These are phyloP conservation scores for Cubamyces sp. DNA, from an alignment of 768 basidiomycete genomes.

Conservation along the genomic window DNA sequence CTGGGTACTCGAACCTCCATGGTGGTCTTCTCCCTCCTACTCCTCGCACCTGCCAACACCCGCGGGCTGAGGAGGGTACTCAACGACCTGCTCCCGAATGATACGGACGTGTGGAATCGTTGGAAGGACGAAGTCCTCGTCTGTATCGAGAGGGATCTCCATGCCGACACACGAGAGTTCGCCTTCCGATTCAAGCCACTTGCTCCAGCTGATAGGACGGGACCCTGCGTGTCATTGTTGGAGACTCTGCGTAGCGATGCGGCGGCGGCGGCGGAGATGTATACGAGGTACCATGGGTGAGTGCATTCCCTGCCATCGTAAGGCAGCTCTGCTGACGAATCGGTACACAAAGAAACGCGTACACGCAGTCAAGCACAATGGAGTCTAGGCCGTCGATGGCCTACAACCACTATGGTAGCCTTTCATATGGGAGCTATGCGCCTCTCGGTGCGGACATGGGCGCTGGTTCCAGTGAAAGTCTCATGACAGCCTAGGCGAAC, in stretches of 20 bases:
- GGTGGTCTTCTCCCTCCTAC: slow-evolving; percentile 3
- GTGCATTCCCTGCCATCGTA: not conserved
- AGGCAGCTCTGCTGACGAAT: no score
- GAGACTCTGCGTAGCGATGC: not conserved
- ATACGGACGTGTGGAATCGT: slow-evolving; percentile 4
- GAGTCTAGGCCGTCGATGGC: no score
- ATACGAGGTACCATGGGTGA: not conserved
- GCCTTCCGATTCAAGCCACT: not conserved
- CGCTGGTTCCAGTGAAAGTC: no score
- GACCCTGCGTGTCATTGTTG: not conserved
- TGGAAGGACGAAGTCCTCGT: slow-evolving; percentile 1
- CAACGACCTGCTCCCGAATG: slow-evolving; percentile 14
- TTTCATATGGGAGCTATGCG: no score
- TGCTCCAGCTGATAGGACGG: no score
- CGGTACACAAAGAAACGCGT: not conserved
- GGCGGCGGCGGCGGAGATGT: not conserved
- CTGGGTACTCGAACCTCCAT: slow-evolving; percentile 9
- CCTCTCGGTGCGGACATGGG: no score
- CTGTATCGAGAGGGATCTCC: not conserved
- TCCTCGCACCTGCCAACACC: slow-evolving; percentile 1
- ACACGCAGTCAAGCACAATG: no score
- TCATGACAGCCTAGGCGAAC: no score
- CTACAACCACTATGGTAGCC: no score
- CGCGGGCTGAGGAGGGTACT: not conserved
- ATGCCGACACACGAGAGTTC: not conserved